Evolutionary conservation across 2,329 filamentous ascomycete genomes (phyloP).

Genomic region (Pseudopithomyces maydicus): DNA sequence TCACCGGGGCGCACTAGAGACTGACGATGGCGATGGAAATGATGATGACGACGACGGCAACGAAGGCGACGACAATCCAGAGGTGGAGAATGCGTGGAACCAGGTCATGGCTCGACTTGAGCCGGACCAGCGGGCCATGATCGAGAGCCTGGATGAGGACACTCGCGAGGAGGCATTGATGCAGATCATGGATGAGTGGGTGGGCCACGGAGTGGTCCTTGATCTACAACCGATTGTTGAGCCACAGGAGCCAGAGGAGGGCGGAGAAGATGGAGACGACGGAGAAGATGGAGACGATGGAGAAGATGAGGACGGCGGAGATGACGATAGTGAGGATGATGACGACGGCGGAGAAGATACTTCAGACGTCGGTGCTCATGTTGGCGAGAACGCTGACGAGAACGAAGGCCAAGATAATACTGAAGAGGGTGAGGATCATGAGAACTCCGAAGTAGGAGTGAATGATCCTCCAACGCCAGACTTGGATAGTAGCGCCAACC

Average conservation of each 20-base stretch:
- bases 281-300: neutral
- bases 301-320: neutral
- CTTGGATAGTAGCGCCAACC: too few species aligned
- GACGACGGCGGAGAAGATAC: neutral
- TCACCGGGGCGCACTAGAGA: neutral
- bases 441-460: too few species aligned
- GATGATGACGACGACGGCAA: constrained; percentile 12
- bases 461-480: too few species aligned
- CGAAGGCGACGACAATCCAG: constrained; percentile 9
- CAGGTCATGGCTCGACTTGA: constrained; percentile 21
- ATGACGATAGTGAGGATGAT: neutral
- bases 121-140: constrained; percentile 9
- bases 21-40: constrained; percentile 1
- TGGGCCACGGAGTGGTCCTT: constrained; percentile 22
- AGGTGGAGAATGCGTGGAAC: constrained; percentile 9
- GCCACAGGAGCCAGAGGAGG: constrained; percentile 21
- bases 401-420: too few species aligned
- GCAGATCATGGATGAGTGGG: constrained; percentile 22
- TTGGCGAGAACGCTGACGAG: too few species aligned
- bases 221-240: constrained; percentile 18
- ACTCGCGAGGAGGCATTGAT: constrained; percentile 19
- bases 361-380: too few species aligned
- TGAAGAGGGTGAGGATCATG: too few species aligned
- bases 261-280: neutral
- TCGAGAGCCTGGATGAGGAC: constrained; percentile 15